phyloP scores from a whole-genome alignment of 768 basidiomycete genomes.

The Collybia sordida region DNA sequence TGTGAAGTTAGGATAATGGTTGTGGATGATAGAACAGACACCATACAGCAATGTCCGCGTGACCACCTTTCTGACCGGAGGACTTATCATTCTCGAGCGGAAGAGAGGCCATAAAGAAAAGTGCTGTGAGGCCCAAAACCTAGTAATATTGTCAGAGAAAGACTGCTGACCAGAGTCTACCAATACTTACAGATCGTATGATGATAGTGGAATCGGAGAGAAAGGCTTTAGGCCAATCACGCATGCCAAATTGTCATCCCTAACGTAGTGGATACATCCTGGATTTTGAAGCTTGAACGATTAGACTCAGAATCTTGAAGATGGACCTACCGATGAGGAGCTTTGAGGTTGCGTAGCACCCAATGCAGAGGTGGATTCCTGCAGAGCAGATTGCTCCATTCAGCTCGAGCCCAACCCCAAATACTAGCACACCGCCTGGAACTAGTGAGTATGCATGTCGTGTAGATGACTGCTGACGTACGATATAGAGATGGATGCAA shows the following conservation, averaged over 20 bases:
- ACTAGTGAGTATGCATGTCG: too few relatives aligned
- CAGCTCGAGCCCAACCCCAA: conserved; percentile 41
- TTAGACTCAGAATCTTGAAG: too few relatives aligned
- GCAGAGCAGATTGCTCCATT: conserved; percentile 34
- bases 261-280: conserved; percentile 33
- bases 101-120: conserved; percentile 49
- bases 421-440: conserved; percentile 40
- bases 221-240: conserved; percentile 44
- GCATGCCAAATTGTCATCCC: conserved; percentile 35
- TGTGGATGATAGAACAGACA: conserved; percentile 7
- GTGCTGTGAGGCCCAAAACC: not conserved
- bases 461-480: too few relatives aligned
- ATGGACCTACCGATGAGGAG: too few relatives aligned
- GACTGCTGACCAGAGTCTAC: conserved; percentile 2
- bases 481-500: too few relatives aligned
- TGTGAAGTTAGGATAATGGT: not conserved
- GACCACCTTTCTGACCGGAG: conserved; percentile 34
- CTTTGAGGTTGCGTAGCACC: conserved; percentile 30
- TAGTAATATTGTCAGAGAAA: too few relatives aligned
- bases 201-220: conserved; percentile 42
- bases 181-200: conserved; percentile 47
- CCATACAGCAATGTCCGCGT: conserved; percentile 38
- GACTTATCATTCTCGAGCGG: conserved; percentile 28
- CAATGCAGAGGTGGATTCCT: conserved; percentile 42
- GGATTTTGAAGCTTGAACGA: too few relatives aligned